Base-by-base conservation (phyloP, 164 flowering plant species). In the Chimonanthus praecox region DNA sequence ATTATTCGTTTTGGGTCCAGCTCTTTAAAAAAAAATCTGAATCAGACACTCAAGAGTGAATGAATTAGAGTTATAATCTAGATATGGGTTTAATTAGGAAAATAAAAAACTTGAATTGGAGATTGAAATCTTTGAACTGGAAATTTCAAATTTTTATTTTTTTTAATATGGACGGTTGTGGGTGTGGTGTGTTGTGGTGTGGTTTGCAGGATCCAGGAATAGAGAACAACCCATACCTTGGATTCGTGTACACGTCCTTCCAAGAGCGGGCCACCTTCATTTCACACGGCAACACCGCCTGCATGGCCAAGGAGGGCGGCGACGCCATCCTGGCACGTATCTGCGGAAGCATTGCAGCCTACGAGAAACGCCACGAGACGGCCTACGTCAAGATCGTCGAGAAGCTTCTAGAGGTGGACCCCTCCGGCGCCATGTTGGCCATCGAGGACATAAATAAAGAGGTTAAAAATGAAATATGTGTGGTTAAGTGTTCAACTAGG, bases 191-290 rank as follows among this genome's bases (percentile, higher is more conserved):
- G 33, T 2, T 13, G n/a, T 20, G 21, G 21, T 15, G 33, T 33
- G 33, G 33, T 33, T 33, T 61, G 20, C 75, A 84, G 86, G 82
- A 82, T 64, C 72, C 78, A 0, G 65, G 78, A 13, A 76, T 77
- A 7, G 85, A 82, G 49, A 82, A 82, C 79, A 82, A 72, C 64
- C 84, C 84, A 2, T 85, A 83, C 72, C 71, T 83, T 5, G 84
- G 83, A 10, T 79, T 77, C 69, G 78, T 83, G 7, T 83, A 81
- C 86, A 83, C 86, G 3, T 79, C 87, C 15, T 84, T 84, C 73
- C 87, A 84, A 71, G 87, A 84, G 72, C 70, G 85, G 46, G 86
- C 86, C 48, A 83, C 86, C 48, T 80, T 80, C 80, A 78, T 83
- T 10, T 82, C 84, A 16, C 86, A 79, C 45, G 84, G 78, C 15